A percentile compares a stretch with the other conserved stretches of the same genome.
Evolutionary conservation across 2,329 filamentous ascomycete species (phyloP).

Genomic region (Acarospora socialis): DNA sequence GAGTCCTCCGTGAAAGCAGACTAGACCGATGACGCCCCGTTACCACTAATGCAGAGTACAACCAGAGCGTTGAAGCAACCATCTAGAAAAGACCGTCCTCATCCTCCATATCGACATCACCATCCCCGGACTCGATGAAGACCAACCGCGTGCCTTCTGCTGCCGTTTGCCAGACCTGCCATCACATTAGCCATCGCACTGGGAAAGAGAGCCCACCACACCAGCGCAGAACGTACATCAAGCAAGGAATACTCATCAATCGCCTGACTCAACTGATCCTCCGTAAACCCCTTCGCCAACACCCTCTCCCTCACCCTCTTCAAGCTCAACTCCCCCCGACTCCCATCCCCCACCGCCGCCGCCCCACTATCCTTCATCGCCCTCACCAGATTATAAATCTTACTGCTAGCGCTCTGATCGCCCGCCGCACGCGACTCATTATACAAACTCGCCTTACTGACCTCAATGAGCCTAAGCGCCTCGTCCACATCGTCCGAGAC

Average conservation of each 20-base stretch:
- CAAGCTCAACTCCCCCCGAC: conserved; percentile 63
- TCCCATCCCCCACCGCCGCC: conserved; percentile 60
- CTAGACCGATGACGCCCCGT: no score
- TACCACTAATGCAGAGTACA: no score
- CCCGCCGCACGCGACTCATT: conserved; percentile 48
- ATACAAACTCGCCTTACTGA: conserved; percentile 82
- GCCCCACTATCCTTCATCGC: conserved; percentile 74
- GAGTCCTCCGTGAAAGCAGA: no score
- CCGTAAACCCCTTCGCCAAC: conserved; percentile 89
- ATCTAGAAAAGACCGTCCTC: background rate
- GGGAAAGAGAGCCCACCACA: no score
- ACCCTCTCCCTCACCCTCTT: conserved; percentile 81
- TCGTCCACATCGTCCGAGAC: conserved; percentile 91
- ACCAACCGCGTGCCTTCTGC: conserved; percentile 39
- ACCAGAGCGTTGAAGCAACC: no score
- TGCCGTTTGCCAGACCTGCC: conserved; percentile 36
- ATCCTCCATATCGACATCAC: conserved; percentile 27
- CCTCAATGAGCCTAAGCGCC: conserved; percentile 76
- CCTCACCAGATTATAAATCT: conserved; percentile 91
- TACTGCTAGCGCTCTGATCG: conserved; percentile 67
- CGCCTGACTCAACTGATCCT: conserved; percentile 75
- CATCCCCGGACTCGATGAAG: conserved; percentile 38
- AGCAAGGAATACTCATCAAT: conserved; percentile 79
- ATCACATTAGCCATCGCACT: conserved; percentile 20
- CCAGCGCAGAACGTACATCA: conserved; percentile 56